Conservation (phyloP, 2,329 filamentous ascomycete genomes). For the Apiospora malaysiana region DNA sequence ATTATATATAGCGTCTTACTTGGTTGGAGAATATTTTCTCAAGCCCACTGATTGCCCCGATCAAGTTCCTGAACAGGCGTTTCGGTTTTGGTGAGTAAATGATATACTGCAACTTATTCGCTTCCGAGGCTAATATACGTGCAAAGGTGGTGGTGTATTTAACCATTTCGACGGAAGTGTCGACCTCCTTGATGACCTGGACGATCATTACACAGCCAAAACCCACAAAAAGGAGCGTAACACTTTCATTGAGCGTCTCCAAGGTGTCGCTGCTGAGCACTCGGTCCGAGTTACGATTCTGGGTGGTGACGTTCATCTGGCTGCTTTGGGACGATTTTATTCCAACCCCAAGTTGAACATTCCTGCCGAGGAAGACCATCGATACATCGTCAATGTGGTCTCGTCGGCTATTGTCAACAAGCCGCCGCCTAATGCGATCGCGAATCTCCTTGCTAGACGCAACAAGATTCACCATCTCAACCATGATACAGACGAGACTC, state of each 20-base stretch:
- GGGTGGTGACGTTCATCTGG: slow-evolving; percentile 91
- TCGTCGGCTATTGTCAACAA: slow-evolving; percentile 97
- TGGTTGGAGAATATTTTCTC: slow-evolving; percentile 94
- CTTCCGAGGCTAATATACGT: background rate
- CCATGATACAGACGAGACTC: slow-evolving; percentile 83
- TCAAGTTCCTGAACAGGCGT: slow-evolving; percentile 88
- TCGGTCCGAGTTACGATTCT: slow-evolving; percentile 91
- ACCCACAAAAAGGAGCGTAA: slow-evolving; percentile 91
- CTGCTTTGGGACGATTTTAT: slow-evolving; percentile 92
- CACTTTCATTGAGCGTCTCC: slow-evolving; percentile 78
- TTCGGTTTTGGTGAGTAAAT: slow-evolving; percentile 72
- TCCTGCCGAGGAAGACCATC: slow-evolving; percentile 80
- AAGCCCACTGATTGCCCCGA: slow-evolving; percentile 84
- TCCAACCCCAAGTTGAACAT: slow-evolving; percentile 82
- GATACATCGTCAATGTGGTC: slow-evolving; percentile 94
- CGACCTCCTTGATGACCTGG: slow-evolving; percentile 88
- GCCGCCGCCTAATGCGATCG: slow-evolving; percentile 84
- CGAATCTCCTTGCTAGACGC: slow-evolving; percentile 86
- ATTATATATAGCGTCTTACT: slow-evolving; percentile 71
- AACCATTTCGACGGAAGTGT: slow-evolving; percentile 95
- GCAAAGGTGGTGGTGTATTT: slow-evolving; percentile 76
- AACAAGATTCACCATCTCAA: slow-evolving; percentile 81
- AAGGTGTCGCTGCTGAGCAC: slow-evolving; percentile 82
- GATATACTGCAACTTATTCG: background rate
- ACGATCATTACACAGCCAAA: slow-evolving; percentile 94